A percentile compares a stretch with the other conserved stretches of the same genome.
Evolutionary conservation across 2,329 filamentous ascomycete species (phyloP).

Genomic region (Aaosphaeria pasadenensis): DNA sequence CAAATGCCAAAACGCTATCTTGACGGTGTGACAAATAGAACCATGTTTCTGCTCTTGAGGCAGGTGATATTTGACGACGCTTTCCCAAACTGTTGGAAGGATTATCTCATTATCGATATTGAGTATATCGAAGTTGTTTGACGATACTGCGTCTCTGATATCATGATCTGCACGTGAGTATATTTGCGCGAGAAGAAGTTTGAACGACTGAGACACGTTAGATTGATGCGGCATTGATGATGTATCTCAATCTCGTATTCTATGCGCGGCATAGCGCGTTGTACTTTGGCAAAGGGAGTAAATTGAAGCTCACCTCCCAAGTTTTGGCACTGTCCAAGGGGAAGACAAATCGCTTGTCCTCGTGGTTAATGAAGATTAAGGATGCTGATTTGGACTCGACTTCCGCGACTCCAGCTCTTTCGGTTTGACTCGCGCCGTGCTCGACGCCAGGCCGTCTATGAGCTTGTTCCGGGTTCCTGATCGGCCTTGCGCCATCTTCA

Average conservation of each 20-base stretch:
- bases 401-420: too few relatives aligned
- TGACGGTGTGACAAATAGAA: not conserved
- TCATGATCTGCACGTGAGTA: conserved; percentile 7
- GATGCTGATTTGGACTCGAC: too few relatives aligned
- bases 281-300: too few relatives aligned
- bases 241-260: too few relatives aligned
- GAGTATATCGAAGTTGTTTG: conserved; percentile 12
- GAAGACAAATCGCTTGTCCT: conserved; percentile 7
- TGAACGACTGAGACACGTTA: not conserved
- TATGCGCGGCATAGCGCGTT: too few relatives aligned
- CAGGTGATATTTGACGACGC: conserved; percentile 6
- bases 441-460: too few relatives aligned
- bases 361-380: conserved; percentile 8
- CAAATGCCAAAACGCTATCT: not conserved
- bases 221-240: too few relatives aligned
- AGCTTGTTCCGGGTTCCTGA: too few relatives aligned
- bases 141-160: conserved; percentile 4
- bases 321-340: conserved; percentile 4
- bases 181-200: conserved; percentile 10
- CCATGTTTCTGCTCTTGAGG: conserved; percentile 1
- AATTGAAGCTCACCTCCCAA: conserved; percentile 5
- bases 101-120: conserved; percentile 10
- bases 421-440: too few relatives aligned
- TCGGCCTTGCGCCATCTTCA: too few relatives aligned
- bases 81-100: conserved; percentile 17